phyloP scores from a whole-genome alignment of 139 green algal species.

The Coelastrella sp. region DNA sequence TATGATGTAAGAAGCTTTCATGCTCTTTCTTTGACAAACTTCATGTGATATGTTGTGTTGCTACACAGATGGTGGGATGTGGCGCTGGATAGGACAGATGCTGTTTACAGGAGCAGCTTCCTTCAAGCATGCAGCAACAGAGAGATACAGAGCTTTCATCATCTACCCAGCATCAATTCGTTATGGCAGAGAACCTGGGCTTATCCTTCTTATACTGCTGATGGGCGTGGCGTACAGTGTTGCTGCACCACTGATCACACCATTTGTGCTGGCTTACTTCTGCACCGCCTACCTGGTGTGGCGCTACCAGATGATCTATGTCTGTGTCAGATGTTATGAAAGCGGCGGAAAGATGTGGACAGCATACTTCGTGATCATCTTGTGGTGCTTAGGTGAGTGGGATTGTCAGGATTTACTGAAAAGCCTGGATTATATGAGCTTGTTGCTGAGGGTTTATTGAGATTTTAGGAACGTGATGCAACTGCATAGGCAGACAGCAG shows the following conservation, averaged over 20 bases:
- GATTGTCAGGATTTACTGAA: background rate
- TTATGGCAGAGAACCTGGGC: slow-evolving; percentile 56
- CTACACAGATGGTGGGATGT: slow-evolving; percentile 46
- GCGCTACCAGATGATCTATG: slow-evolving; percentile 74
- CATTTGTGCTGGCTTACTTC: slow-evolving; percentile 55
- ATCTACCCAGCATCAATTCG: slow-evolving; percentile 50
- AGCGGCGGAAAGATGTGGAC: slow-evolving; percentile 54
- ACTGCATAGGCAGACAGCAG: no score
- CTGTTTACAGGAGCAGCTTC: slow-evolving; percentile 34
- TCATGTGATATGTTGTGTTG: background rate
- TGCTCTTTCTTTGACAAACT: no score
- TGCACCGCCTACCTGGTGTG: slow-evolving; percentile 57
- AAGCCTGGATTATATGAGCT: no score
- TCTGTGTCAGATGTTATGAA: slow-evolving; percentile 62
- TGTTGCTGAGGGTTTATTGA: background rate
- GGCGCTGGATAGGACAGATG: slow-evolving; percentile 51
- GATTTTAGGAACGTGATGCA: background rate
- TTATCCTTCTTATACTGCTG: slow-evolving; percentile 59
- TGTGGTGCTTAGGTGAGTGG: slow-evolving; percentile 50
- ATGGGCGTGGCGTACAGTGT: slow-evolving; percentile 51
- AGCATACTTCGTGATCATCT: slow-evolving; percentile 46
- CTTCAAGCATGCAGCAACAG: slow-evolving; percentile 38
- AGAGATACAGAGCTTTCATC: slow-evolving; percentile 48
- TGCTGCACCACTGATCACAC: slow-evolving; percentile 46
- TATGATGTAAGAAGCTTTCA: no score